Base-by-base conservation (phyloP, 208 protist species). In the Acanthamoeba castellanii region DNA sequence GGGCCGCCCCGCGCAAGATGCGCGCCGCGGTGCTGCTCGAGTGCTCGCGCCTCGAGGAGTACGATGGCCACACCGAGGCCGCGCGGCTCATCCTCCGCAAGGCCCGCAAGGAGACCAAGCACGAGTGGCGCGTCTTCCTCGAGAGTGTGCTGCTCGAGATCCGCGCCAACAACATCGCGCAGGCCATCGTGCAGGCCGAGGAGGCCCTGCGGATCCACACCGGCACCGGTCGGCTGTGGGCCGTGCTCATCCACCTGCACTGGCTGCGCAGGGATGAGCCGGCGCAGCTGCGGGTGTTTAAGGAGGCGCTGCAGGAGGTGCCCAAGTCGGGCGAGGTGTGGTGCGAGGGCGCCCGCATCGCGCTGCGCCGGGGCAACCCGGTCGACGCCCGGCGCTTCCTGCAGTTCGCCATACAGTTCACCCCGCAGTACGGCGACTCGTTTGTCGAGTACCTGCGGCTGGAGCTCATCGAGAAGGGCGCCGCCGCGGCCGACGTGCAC, bases 241-340 rank as follows among this genome's bases (percentile, higher is more conserved):
- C 98, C 27, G 93, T 98, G 30, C 92, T 97, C 5, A 98, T 98
- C 82, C 98, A 98, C 93, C 96, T 98, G n/a, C 92, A 97, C 70
- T 66, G 94, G 64, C 61, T 95, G 27, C 89, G 96, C 59, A 95
- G 92, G n/a, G 30, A 90, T 30, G 55, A 82, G 32, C 25, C 82
- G 20, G 27, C 55, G 11, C 98, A 98, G 93, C 55, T 96, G 27
- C 30, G 95, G 20, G 95, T 98, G 16, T 98, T 98, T 74, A 88
- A 95, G 34, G 95, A 98, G 78, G 98, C 98, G 57, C 68, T 98
- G 7, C 84, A 95, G 30, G 96, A 97, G 55, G 96, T 98, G 18
- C 97, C 98, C 55, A 99, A 99, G 88, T 97, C 96, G 64, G 98
- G 98, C 74, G 98, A 99, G 88, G 97, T 99, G n/a, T 99, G 98